These are phyloP conservation scores for Babesia caballi DNA, from an alignment of 169 alveolate species.

Conservation along the genomic window DNA sequence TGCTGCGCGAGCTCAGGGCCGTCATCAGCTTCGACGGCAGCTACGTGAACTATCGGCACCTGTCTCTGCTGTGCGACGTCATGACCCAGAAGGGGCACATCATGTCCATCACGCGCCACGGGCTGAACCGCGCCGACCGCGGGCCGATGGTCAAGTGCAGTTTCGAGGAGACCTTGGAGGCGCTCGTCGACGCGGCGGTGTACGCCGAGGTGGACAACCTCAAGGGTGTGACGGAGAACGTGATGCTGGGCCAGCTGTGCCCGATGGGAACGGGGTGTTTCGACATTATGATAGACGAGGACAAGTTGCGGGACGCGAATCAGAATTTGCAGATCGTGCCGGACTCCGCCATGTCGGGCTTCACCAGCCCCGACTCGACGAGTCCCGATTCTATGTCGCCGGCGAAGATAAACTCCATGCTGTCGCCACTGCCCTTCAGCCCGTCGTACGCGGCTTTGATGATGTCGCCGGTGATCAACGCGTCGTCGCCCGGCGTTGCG, in stretches of 20 bases:
- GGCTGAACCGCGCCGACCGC: slow-evolving; percentile 96
- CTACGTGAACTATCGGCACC: slow-evolving; percentile 98
- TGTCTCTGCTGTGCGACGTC: slow-evolving; percentile 96
- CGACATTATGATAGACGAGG: slow-evolving; percentile 89
- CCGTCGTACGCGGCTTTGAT: slow-evolving; percentile 76
- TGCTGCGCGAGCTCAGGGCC: slow-evolving; percentile 93
- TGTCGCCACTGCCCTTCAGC: slow-evolving; percentile 75
- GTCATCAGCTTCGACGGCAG: slow-evolving; percentile 90
- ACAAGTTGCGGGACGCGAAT: slow-evolving; percentile 84
- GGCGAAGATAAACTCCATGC: slow-evolving; percentile 73
- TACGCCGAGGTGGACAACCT: slow-evolving; percentile 91
- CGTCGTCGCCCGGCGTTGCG: slow-evolving; percentile 49
- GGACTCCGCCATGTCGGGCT: slow-evolving; percentile 76
- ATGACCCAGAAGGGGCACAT: slow-evolving; percentile 99
- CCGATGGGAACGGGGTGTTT: slow-evolving; percentile 91
- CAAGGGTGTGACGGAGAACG: slow-evolving; percentile 93
- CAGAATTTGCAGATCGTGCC: slow-evolving; percentile 77
- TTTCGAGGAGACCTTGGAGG: slow-evolving; percentile 99
- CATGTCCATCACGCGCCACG: slow-evolving; percentile 99
- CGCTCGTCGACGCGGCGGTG: slow-evolving; percentile 97
- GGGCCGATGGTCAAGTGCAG: slow-evolving; percentile 98
- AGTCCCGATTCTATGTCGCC: slow-evolving; percentile 74
- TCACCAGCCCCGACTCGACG: slow-evolving; percentile 74
- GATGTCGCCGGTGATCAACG: slow-evolving; percentile 70
- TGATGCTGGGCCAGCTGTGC: slow-evolving; percentile 92